Percentiles rank a stretch among this genome's conserved stretches.
phyloP scores from a whole-genome alignment of 2,329 filamentous ascomycete genomes.

The Phialophora macrospora region DNA sequence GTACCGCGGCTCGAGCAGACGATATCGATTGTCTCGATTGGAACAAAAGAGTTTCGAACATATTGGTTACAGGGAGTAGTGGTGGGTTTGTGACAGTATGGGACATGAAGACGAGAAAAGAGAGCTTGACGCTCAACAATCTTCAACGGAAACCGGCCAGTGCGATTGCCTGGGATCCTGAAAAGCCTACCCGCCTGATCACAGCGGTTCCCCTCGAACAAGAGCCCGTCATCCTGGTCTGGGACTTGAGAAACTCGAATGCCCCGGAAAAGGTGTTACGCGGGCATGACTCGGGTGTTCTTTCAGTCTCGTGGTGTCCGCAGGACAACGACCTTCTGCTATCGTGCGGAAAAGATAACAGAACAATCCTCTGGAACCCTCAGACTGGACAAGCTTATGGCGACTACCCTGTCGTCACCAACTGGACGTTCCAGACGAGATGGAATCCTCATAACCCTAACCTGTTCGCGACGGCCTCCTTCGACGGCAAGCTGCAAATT shows the following conservation, averaged over 20 bases:
- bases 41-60: slow-evolving; percentile 98
- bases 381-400: slow-evolving; percentile 85
- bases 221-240: slow-evolving; percentile 84
- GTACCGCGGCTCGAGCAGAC: slow-evolving; percentile 83
- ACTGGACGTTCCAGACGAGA: slow-evolving; percentile 95
- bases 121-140: slow-evolving; percentile 91
- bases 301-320: slow-evolving; percentile 93
- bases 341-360: slow-evolving; percentile 95
- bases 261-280: slow-evolving; percentile 83
- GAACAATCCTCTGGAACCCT: slow-evolving; percentile 94
- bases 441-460: slow-evolving; percentile 94
- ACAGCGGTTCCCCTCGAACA: slow-evolving; percentile 90
- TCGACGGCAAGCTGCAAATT: slow-evolving; percentile 93
- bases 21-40: slow-evolving; percentile 96
- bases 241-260: slow-evolving; percentile 96
- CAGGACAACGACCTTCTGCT: slow-evolving; percentile 88
- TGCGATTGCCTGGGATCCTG: slow-evolving; percentile 95
- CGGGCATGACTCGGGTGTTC: slow-evolving; percentile 91
- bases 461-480: slow-evolving; percentile 91
- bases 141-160: slow-evolving; percentile 88
- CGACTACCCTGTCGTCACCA: slow-evolving; percentile 96
- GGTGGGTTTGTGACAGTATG: slow-evolving; percentile 97
- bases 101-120: slow-evolving; percentile 98
- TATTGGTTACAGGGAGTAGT: slow-evolving; percentile 88
- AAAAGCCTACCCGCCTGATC: slow-evolving; percentile 83